Conservation (phyloP, 73 alveolate species). For the Tetrahymena malaccensis region DNA sequence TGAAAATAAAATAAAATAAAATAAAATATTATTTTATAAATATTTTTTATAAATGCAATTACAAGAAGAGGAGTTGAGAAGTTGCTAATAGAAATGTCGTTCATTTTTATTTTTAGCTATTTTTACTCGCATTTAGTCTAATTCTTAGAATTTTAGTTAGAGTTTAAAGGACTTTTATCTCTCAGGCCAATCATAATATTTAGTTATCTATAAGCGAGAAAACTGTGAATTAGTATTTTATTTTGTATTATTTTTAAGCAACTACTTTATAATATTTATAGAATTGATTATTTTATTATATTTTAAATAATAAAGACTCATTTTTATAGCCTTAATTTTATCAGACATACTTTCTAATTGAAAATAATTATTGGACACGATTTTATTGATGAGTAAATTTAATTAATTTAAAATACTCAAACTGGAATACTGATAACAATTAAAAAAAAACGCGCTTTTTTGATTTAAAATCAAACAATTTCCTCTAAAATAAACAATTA, state of each 20-base stretch:
- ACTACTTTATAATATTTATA: no score
- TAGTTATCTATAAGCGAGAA: no score
- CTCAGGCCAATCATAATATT: neutral
- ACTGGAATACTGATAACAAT: neutral
- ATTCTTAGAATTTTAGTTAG: neutral
- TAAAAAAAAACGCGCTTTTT: neutral
- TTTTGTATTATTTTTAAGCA: no score
- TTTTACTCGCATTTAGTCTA: neutral
- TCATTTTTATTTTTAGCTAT: neutral
- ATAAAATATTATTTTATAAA: neutral
- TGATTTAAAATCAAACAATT: no score
- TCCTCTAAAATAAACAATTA: neutral
- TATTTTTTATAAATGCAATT: neutral
- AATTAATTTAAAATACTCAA: no score
- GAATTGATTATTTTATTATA: no score
- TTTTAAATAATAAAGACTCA: no score
- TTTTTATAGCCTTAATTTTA: neutral
- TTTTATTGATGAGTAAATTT: no score
- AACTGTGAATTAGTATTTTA: no score
- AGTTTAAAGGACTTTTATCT: neutral
- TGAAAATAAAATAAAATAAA: neutral
- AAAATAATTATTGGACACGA: neutral
- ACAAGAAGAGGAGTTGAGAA: neutral
- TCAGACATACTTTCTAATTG: neutral
- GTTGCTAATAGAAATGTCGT: neutral